Evolutionary conservation across 2,329 filamentous ascomycete genomes (phyloP).

Genomic region (Aspergillus sp.): DNA sequence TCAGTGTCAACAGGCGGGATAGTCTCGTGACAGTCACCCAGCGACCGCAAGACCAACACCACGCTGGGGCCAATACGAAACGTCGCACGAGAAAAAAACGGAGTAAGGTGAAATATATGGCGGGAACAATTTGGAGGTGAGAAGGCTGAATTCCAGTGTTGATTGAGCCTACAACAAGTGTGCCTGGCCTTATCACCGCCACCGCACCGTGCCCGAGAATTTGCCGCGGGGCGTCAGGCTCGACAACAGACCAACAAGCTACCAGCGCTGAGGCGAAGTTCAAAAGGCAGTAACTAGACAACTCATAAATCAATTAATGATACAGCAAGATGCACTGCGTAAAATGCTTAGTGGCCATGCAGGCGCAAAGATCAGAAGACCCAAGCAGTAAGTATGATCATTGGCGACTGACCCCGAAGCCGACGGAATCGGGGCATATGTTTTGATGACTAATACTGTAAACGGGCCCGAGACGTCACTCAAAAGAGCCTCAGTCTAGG

Average conservation of each 20-base stretch:
- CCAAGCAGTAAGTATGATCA: no score
- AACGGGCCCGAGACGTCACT: background rate
- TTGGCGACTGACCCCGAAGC: no score
- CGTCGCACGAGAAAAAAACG: background rate
- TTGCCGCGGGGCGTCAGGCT: conserved; percentile 12
- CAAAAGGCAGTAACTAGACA: background rate
- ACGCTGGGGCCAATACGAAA: background rate
- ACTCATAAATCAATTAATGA: background rate
- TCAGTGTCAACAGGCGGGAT: background rate
- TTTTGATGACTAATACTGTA: background rate
- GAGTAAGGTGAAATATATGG: background rate
- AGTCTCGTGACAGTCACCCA: conserved; percentile 19
- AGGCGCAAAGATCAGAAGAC: conserved; percentile 1
- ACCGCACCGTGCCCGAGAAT: conserved; percentile 9
- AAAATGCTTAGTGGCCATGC: background rate
- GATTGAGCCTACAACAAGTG: background rate
- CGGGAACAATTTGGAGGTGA: background rate
- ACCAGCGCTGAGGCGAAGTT: background rate
- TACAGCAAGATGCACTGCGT: background rate
- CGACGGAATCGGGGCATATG: no score
- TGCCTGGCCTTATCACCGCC: conserved; percentile 11
- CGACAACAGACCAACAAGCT: conserved; percentile 1
- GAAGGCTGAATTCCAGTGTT: background rate
- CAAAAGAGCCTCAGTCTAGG: background rate
- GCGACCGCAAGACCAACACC: conserved; percentile 8